Evolutionary conservation across 192 early-diverging fungal species (phyloP), one percentile per base, ranked within the genome.

Genomic region (Coemansia sp.): DNA sequence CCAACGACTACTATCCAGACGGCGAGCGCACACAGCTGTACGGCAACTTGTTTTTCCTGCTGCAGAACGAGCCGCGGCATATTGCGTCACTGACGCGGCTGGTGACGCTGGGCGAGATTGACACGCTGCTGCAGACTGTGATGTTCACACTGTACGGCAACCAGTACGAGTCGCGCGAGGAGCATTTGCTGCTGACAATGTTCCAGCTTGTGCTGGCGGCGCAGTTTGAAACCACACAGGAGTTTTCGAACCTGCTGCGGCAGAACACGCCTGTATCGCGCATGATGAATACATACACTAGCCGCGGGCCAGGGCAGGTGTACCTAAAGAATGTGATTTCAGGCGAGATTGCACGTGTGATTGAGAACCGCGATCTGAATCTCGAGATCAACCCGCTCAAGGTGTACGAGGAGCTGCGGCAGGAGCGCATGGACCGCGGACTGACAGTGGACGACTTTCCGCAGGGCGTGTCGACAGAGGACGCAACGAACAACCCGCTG

Each of bases 101-200:
- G 39, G 92, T 95, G 37, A 92, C 86, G 39, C 80, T 96, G 29
- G 77, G 89, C 48, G 94, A 98, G 75, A 95, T 98, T 54, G 95
- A 98, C 65, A 90, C 95, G 3, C 85, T 97, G 41, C 69, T 98
- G 47, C 94, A 97, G 67, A 95, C 92, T 0, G 92, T 97, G 62
- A 97, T 98, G 94, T 96, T 96, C 64, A 94, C 94, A 2, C 69
- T 98, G 45, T 98, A 93, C 62, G 94, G 94, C 39, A 96, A 97
- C 79, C 95, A 97, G 77, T 97, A 94, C 77, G 95, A 98, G 72
- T 89, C 90, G 37, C 88, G 94, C 54, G 95, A 98, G 84, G 96
- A 98, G 82, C 92, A 94, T 75, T 81, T 98, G 51, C 69, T 98
- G 29, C 78, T 98, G 62, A 94, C 93, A 19, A 94, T 98, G 93